Percentiles rank a stretch among this genome's conserved stretches.
phyloP scores from a whole-genome alignment of 202 grass and related monocot species.

The Schoenoplectus triqueter region DNA sequence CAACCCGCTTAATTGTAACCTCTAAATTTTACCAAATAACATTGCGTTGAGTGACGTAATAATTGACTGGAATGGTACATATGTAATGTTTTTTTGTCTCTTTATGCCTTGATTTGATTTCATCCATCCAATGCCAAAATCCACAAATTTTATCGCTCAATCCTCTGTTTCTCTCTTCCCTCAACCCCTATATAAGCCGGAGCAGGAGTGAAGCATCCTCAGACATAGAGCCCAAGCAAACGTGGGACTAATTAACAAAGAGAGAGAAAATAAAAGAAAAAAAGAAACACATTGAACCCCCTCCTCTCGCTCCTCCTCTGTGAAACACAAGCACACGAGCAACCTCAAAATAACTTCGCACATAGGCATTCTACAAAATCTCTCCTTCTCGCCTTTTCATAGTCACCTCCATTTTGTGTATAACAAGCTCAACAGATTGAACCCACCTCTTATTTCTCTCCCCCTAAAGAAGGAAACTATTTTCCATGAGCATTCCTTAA shows the following conservation, averaged over 20 bases:
- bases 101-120: conserved; percentile 1
- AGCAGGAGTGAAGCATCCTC: not conserved
- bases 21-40: too few relatives aligned
- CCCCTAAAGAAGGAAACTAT: too few relatives aligned
- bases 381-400: not conserved
- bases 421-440: not conserved
- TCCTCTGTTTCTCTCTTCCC: not conserved
- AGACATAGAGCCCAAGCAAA: not conserved
- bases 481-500: conserved; percentile 26
- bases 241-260: not conserved
- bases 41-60: not conserved
- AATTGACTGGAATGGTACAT: conserved; percentile 1
- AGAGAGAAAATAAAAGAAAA: not conserved
- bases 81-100: not conserved
- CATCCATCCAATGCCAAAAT: not conserved
- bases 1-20: too few relatives aligned
- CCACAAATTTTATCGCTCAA: conserved; percentile 11
- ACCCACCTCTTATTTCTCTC: not conserved
- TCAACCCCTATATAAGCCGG: conserved; percentile 30
- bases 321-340: not conserved
- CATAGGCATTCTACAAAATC: not conserved
- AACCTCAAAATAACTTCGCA: not conserved
- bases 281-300: not conserved
- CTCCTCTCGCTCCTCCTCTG: not conserved
- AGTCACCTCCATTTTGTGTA: not conserved